Base-by-base conservation (phyloP, 2,329 filamentous ascomycete genomes). In the Rasamsonia emersonii region DNA sequence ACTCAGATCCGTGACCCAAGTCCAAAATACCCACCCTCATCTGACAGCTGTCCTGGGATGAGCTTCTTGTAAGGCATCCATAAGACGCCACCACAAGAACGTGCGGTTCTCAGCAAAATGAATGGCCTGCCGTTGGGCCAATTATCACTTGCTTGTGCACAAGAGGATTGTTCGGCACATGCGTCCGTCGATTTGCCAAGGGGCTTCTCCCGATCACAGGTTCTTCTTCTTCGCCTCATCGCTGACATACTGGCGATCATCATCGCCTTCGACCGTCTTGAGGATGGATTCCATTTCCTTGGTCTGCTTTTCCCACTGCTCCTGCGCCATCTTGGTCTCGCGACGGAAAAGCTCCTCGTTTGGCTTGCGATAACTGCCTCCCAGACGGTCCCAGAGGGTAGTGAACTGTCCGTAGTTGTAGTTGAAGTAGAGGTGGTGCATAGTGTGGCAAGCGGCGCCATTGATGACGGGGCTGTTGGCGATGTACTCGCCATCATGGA, bases 391-490 rank as follows among this genome's bases (percentile, higher is more conserved):
- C 82, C 88, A 94, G 13, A 91, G 67, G 0, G 86, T 94, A 10
- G 85, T 91, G 65, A 88, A 95, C 59, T 95, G 88, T 37, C 88
- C 88, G 51, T 93, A 95, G 65, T 94, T 95, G 70, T 83, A 85
- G 64, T 83, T 82, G 68, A 84, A 84, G 61, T 84, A 83, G 23
- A 86, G 61, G 56, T 95, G 89, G 61, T 96, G 89, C 71, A 88
- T 76, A 14, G 82, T 86, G 60, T 95, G 89, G 69, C 89, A 95
- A 17, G 89, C 89, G 9, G 89, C 86, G 31, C 89, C 89, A 56
- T 96, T 96, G 62, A 95, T 77, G 46, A 95, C 60, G n/a, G 86
- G 82, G 50, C 81, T 85, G 63, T 95, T 83, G 51, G 86, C 81
- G 10, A 93, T 75, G 56, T 93, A 95, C 64, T 96, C 89, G 50